Evolutionary conservation across 208 protist species (phyloP).

Genomic region (Leishmania lainsoni): DNA sequence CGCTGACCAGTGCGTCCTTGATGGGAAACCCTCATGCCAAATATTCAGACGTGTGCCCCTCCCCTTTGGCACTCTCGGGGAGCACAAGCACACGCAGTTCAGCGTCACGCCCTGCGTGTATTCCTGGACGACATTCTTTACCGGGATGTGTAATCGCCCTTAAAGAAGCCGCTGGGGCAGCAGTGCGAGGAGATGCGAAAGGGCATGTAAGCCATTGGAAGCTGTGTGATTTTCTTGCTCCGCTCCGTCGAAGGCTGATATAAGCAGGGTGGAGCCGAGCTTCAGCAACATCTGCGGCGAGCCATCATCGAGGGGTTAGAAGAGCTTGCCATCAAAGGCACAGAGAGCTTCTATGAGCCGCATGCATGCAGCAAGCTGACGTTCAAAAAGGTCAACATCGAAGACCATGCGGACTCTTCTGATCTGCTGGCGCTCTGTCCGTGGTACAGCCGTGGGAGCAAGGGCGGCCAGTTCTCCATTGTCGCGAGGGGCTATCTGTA

Average conservation of each 20-base stretch:
- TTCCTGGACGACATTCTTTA: conserved; percentile 91
- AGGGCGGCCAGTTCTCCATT: conserved; percentile 65
- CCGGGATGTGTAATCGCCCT: conserved; percentile 54
- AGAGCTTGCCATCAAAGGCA: conserved; percentile 84
- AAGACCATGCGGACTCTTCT: conserved; percentile 75
- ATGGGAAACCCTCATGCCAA: conserved; percentile 91
- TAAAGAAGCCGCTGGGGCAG: conserved; percentile 41
- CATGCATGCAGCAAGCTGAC: conserved; percentile 86
- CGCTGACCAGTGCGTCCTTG: conserved; percentile 68
- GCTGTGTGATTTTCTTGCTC: conserved; percentile 65
- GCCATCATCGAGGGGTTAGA: conserved; percentile 74
- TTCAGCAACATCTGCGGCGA: conserved; percentile 57
- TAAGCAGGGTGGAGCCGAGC: conserved; percentile 29
- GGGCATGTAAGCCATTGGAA: conserved; percentile 35
- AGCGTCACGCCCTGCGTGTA: conserved; percentile 63
- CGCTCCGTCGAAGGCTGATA: conserved; percentile 46
- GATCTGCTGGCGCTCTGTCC: conserved; percentile 85
- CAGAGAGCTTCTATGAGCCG: conserved; percentile 67
- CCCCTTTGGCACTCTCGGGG: conserved; percentile 87
- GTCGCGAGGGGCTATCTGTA: conserved; percentile 83
- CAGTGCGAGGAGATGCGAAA: conserved; percentile 41
- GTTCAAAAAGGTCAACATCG: conserved; percentile 91
- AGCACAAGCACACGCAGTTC: conserved; percentile 76
- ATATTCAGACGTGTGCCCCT: conserved; percentile 67
- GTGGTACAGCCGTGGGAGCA: conserved; percentile 77